Evolutionary conservation across 495 filamentous ascomycete species (phyloP).

Genomic region (Viridothelium virens): DNA sequence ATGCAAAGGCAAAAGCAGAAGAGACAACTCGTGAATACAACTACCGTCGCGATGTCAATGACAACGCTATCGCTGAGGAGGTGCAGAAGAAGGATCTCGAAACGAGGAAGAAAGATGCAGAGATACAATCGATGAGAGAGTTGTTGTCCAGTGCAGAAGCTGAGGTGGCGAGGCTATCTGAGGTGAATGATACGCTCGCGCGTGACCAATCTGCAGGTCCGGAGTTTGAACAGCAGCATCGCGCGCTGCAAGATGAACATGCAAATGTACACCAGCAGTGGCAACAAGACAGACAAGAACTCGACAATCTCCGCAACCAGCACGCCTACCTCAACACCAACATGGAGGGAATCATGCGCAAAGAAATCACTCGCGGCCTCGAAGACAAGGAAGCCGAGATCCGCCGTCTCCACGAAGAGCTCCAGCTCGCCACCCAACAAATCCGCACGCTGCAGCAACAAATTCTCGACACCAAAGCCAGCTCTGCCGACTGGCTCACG

Average conservation of each 20-base stretch:
- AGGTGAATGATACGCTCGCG: constrained; percentile 65
- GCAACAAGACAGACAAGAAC: constrained; percentile 46
- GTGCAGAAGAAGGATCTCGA: constrained; percentile 49
- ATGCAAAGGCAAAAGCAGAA: constrained; percentile 64
- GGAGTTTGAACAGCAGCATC: constrained; percentile 49
- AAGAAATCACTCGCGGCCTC: constrained; percentile 53
- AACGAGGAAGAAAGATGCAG: constrained; percentile 56
- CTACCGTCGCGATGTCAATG: constrained; percentile 50
- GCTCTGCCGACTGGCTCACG: constrained; percentile 56
- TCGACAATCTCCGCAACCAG: constrained; percentile 54
- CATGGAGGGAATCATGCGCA: constrained; percentile 56
- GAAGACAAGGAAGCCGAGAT: constrained; percentile 74
- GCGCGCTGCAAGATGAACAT: constrained; percentile 53
- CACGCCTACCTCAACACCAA: constrained; percentile 51
- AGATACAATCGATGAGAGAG: constrained; percentile 70
- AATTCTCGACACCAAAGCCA: constrained; percentile 59
- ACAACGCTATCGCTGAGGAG: constrained; percentile 46
- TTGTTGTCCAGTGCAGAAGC: constrained; percentile 70
- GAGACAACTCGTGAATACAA: constrained; percentile 42
- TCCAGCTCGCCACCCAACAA: constrained; percentile 68
- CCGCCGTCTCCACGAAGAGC: constrained; percentile 62
- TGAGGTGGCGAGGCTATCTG: constrained; percentile 64
- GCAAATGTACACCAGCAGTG: constrained; percentile 44
- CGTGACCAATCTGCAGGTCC: neutral
- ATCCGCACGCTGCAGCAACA: constrained; percentile 76